Percentiles rank a stretch among this genome's conserved stretches.
These are phyloP conservation scores for Gossypium stocksii DNA, from an alignment of 345 rosid genomes.

Conservation along the genomic window DNA sequence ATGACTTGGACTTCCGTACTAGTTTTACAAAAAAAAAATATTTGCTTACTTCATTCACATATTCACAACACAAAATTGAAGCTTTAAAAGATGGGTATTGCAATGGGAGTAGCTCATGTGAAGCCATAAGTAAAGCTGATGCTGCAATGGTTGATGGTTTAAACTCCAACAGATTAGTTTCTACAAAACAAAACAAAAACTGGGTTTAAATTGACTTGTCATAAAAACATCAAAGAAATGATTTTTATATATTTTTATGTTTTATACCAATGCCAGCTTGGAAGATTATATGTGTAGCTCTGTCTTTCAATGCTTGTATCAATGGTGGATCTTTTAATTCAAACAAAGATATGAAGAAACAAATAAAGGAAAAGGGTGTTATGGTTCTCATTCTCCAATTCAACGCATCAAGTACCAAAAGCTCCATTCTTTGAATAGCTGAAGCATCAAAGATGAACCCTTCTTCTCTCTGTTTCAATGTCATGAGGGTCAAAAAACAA, in stretches of 20 bases:
- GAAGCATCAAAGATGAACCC: conserved; percentile 34
- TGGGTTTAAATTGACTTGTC: background rate
- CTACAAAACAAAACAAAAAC: conserved; percentile 28
- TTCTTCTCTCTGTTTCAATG: conserved; percentile 29
- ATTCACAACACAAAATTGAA: conserved; percentile 34
- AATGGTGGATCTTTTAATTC: conserved; percentile 36
- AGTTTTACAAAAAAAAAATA: too few species aligned
- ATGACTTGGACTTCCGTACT: too few species aligned
- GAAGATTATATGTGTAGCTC: conserved; percentile 47
- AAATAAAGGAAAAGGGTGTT: conserved; percentile 58
- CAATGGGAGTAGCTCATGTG: conserved; percentile 48
- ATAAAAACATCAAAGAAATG: background rate
- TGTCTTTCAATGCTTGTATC: conserved; percentile 39
- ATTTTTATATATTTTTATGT: background rate
- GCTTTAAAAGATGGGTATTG: conserved; percentile 36
- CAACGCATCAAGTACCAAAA: conserved; percentile 46
- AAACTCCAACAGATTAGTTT: conserved; percentile 45
- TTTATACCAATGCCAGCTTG: conserved; percentile 43
- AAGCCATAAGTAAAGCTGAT: conserved; percentile 50
- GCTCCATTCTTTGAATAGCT: conserved; percentile 51
- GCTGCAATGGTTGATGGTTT: conserved; percentile 64
- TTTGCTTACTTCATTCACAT: conserved; percentile 40
- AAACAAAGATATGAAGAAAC: conserved; percentile 43
- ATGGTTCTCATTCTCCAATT: conserved; percentile 72
- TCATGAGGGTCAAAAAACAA: background rate